Evolutionary conservation across 176 grass and related monocot genomes (phyloP), one percentile per base, ranked within the genome.

Genomic region (Carex pumila): DNA sequence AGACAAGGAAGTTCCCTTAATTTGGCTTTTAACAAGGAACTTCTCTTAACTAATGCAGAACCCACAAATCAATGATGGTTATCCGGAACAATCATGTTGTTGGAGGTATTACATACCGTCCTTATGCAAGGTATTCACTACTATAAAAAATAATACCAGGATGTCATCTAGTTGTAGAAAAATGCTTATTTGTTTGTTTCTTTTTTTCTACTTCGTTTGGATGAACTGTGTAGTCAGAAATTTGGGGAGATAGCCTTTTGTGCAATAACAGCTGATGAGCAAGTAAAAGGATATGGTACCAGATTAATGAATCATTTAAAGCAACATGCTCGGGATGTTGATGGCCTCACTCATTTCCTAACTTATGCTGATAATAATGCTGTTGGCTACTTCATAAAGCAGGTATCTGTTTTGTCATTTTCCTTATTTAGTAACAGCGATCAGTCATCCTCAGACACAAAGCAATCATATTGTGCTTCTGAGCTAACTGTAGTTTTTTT

Each of bases 211-310:
- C 64, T 84, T 90, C 80, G 10, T 68, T 65, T 29, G 83, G 63
- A 64, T 75, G 62, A 60, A 75, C 70, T 83, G 75, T 78, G 57
- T 90, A 99, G 97, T 85, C 93, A 99, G 87, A 95, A 77, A 81
- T 99, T 99, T 62, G 97, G 93, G 76, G 97, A 99, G 81, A 99
- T 99, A 90, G 93, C 96, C 67, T 99, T 99, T 74, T 95, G 93
- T 89, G 96, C 96, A 59, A 99, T 99, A 66, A 99, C 96, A 87
- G 89, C 93, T 50, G 96, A 99, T 90, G 93, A 99, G 75, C 96
- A 99, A 95, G 96, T 99, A 59, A 99, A 99, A 90, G 96, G 96
- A n/a, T 99, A 99, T 85, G 96, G 96, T 47, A 99, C 96, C 85
- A 95, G 96, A 75, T 85, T 99, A 67, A 99, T 99, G 96, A 99